Base-by-base conservation (phyloP, 2,329 filamentous ascomycete species). In the Dactylella cylindrospora region DNA sequence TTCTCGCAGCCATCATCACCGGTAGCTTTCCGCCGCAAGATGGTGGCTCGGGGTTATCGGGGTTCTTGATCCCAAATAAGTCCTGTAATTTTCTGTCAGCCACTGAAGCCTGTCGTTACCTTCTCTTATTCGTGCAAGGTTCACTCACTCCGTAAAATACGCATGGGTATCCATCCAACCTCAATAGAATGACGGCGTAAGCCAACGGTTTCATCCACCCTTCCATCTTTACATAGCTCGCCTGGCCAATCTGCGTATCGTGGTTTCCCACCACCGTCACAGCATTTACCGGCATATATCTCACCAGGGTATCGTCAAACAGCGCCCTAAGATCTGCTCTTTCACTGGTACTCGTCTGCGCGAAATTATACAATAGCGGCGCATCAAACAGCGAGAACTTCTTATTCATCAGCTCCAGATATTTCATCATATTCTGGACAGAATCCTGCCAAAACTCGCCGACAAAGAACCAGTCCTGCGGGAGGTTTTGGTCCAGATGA, bases 231-330 rank as follows among this genome's bases (percentile, higher is more conserved):
- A 76, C 76, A 68, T 80, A 82, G 35, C 84, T 75, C 1, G 81
- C 78, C 70, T 85, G 83, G 25, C 82, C 81, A 26, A 79, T 75
- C 75, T 80, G 80, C 0, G 84, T 88, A 70, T 88, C 85, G 73
- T 88, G 85, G 71, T 86, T 88, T 72, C 81, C 82, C 1, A 88
- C 83, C 3, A 87, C 77, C 0, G 84, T 87, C 43, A 85, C 80
- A 6, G 83, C 79, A 67, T 80, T 78, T 2, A 76, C 70, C 0
- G 82, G 82, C 44, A 75, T 74, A 12, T 70, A 70, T 19, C 78
- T 68, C 0, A 84, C 81, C 51, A 88, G 72, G 0, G 82, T 81
- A 26, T 75, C 74, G 40, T 84, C 78, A 67, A 86, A 84, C 1
- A 88, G 76, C 43, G 75, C 76, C n/a, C 83, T 74, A 26, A 89